Base-by-base conservation (phyloP, 371 early-diverging fungal species). In the Apophysomyces variabilis region DNA sequence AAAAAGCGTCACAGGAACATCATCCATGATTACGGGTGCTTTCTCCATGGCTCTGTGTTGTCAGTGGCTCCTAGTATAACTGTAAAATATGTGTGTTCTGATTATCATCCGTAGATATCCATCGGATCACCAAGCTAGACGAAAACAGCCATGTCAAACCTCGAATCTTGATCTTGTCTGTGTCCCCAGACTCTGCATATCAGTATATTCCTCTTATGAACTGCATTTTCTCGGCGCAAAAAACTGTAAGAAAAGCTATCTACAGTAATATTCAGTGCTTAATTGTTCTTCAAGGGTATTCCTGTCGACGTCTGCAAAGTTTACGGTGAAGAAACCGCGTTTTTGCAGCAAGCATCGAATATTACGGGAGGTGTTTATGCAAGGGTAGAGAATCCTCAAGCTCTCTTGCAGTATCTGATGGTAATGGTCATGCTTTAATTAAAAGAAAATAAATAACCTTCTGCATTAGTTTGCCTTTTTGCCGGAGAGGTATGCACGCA, bases 161-260 rank as follows among this genome's bases (percentile, higher is more conserved):
- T n/a, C 85, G 97, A 38, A 91, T 97, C 45, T 78, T 97, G 9
- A 84, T 94, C 0, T 61, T 97, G 9, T 94, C 95, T 0, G 93
- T 93, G 12, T 94, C 96, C 0, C 89, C 91, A 0, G 98, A 97
- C 71, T 80, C 89, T 3, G 86, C 98, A 3, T 81, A 85, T 37
- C 95, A 97, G 68, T 97, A 98, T 76, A 95, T 97, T 45, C 87
- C 95, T 7, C 85, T 95, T 59, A 98, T 98, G 99, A 98, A 98
- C 76, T 89, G 90, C 66, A 96, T 97, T 38, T 98, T 98, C 75
- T 92, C 97, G 0, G 97, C 97, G 1, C 97, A 98, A 78, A 93
- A 93, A 65, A 79, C 87, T 61, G 93, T 91, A 84, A 68, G 84
- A 68, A 3, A 13, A 16, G 45, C 1, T 38, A 63, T 62, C 7